Conservation (phyloP, 139 green algal genomes). For the Chlamydomonas incerta region DNA sequence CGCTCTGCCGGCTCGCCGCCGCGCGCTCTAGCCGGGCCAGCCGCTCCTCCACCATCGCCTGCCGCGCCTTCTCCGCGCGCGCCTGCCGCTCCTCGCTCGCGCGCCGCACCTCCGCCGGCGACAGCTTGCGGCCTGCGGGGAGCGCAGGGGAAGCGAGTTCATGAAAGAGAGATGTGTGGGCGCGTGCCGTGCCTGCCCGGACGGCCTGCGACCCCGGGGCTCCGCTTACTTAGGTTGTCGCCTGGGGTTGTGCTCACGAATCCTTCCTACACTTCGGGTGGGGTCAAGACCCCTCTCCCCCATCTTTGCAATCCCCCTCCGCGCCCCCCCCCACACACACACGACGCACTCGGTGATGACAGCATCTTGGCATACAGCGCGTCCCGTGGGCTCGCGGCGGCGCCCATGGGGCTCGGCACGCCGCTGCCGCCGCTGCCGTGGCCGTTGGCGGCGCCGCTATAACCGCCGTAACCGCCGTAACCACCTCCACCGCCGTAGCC, state of each 20-base stretch:
- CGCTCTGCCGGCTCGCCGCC: slow-evolving; percentile 46
- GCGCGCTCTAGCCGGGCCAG: slow-evolving; percentile 48
- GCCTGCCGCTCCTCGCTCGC: slow-evolving; percentile 63
- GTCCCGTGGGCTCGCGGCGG: background rate
- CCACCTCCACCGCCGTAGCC: background rate
- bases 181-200: too few relatives aligned
- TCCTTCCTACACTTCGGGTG: too few relatives aligned
- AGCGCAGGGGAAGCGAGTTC: too few relatives aligned
- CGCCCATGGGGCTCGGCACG: background rate
- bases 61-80: slow-evolving; percentile 57
- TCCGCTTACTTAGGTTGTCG: too few relatives aligned
- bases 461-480: too few relatives aligned
- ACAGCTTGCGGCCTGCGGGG: slow-evolving; percentile 36
- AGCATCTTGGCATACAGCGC: slow-evolving; percentile 31
- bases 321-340: background rate
- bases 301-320: too few relatives aligned
- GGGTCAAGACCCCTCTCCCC: too few relatives aligned
- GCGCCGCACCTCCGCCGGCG: slow-evolving; percentile 38
- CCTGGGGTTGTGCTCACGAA: too few relatives aligned
- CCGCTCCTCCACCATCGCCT: slow-evolving; percentile 56
- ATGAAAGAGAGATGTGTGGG: too few relatives aligned
- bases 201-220: too few relatives aligned
- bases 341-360: background rate
- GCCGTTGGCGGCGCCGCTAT: background rate
- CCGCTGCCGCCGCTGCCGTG: background rate